Percentiles rank a stretch among this genome's conserved stretches.
These are phyloP conservation scores for Diaporthe velutina DNA, from an alignment of 2,329 filamentous ascomycete species.

Conservation along the genomic window DNA sequence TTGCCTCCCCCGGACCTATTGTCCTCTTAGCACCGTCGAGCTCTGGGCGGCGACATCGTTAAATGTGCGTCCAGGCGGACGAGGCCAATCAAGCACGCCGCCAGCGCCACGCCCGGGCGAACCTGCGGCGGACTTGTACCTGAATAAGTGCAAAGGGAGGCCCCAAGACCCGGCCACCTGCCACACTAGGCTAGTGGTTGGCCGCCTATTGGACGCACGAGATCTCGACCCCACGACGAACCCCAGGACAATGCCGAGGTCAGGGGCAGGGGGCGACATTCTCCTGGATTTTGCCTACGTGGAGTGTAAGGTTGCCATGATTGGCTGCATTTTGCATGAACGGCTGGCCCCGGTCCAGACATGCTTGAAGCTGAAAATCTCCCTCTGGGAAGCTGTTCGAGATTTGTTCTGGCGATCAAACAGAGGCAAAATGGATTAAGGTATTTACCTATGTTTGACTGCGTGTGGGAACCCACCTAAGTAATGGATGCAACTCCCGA, in stretches of 20 bases:
- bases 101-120: conserved; percentile 3
- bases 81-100: not conserved
- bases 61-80: not conserved
- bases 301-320: not conserved
- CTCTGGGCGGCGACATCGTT: conserved; percentile 15
- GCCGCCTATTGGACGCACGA: conserved; percentile 1
- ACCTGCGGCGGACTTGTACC: conserved; percentile 26
- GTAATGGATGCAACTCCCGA: not conserved
- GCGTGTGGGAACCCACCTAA: not conserved
- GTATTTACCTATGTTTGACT: not conserved
- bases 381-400: not conserved
- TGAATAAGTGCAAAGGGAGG: not conserved
- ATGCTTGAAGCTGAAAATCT: not conserved
- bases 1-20: not conserved
- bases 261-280: not conserved
- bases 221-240: conserved; percentile 4
- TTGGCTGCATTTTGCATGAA: not conserved
- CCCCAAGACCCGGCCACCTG: conserved; percentile 26
- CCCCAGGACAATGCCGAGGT: not conserved
- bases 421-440: not conserved
- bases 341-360: not conserved
- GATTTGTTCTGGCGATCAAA: not conserved
- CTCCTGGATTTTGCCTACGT: not conserved
- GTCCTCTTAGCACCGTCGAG: conserved; percentile 5
- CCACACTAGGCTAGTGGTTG: conserved; percentile 7